Conservation (phyloP, 1,284 basidiomycete genomes). For the Macrocybe sp. region DNA sequence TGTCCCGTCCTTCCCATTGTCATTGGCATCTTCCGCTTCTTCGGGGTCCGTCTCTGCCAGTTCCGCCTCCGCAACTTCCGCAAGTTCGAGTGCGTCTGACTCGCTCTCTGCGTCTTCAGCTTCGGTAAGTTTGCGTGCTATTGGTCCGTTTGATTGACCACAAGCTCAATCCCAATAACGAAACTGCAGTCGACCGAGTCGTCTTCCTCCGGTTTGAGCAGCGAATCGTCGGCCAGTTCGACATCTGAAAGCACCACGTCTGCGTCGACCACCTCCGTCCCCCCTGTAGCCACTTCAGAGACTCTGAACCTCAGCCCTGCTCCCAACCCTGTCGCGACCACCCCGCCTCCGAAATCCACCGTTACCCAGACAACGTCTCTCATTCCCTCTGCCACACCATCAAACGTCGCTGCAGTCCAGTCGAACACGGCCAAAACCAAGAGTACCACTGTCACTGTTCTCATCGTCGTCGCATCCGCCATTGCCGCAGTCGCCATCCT, state of each 20-base stretch:
- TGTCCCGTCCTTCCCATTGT: slow-evolving; percentile 17
- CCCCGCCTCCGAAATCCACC: slow-evolving; percentile 14
- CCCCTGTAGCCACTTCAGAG: slow-evolving; percentile 13
- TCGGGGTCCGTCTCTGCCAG: slow-evolving; percentile 9
- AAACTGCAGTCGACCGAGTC: background rate
- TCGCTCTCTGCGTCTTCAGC: background rate
- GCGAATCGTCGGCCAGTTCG: background rate
- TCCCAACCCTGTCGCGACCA: slow-evolving; percentile 15
- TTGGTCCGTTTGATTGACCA: background rate
- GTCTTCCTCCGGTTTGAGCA: slow-evolving; percentile 1
- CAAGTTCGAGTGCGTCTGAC: too few species aligned
- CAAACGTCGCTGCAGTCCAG: slow-evolving; percentile 17
- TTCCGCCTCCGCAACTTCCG: slow-evolving; percentile 3
- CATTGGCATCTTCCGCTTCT: slow-evolving; percentile 19
- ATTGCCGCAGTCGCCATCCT: slow-evolving; percentile 65
- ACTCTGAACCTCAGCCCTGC: slow-evolving; percentile 8
- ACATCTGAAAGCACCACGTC: slow-evolving; percentile 8
- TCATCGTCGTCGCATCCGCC: slow-evolving; percentile 68
- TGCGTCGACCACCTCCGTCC: slow-evolving; percentile 7
- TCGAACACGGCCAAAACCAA: slow-evolving; percentile 43
- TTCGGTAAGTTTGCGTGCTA: background rate
- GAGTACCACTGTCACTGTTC: slow-evolving; percentile 63
- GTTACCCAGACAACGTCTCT: slow-evolving; percentile 20
- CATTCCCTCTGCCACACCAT: slow-evolving; percentile 19
- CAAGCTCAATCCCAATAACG: background rate